Evolutionary conservation across 192 early-diverging fungal species (phyloP).

Genomic region (Mortierella antarctica): DNA sequence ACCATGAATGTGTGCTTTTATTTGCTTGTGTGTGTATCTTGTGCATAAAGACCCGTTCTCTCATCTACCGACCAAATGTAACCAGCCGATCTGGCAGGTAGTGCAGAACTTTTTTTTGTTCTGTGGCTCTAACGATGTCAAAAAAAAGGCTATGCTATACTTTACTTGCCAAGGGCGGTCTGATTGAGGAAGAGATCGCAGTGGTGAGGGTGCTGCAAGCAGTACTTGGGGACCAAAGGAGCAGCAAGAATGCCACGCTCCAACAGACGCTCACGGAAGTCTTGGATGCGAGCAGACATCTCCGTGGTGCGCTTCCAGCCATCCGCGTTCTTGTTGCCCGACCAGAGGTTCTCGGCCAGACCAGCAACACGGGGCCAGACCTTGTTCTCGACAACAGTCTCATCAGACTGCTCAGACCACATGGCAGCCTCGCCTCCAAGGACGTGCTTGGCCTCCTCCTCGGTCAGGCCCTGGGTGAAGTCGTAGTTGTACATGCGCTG

Average conservation of each 20-base stretch:
- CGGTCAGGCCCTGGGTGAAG: conserved; percentile 66
- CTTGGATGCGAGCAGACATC: conserved; percentile 63
- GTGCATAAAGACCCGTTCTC: neutral
- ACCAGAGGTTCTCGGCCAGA: conserved; percentile 76
- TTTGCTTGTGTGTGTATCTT: neutral
- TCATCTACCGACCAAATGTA: conserved; percentile 11
- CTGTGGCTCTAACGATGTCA: conserved; percentile 2
- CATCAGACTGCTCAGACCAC: conserved; percentile 80
- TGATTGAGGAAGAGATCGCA: conserved; percentile 50
- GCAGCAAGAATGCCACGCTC: conserved; percentile 72
- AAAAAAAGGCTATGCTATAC: neutral
- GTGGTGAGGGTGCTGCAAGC: conserved; percentile 49
- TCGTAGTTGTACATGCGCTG: conserved; percentile 78
- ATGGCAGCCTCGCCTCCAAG: conserved; percentile 77
- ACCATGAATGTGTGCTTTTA: neutral
- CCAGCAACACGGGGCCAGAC: conserved; percentile 80
- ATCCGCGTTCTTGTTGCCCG: conserved; percentile 64
- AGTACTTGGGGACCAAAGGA: conserved; percentile 66
- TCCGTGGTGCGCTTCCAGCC: conserved; percentile 49
- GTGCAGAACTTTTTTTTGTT: conserved; percentile 8
- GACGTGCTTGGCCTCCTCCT: conserved; percentile 64
- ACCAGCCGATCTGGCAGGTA: conserved; percentile 20
- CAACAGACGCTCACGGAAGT: conserved; percentile 74
- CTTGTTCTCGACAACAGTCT: conserved; percentile 63
- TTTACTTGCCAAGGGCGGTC: conserved; percentile 47